Conservation (phyloP, 306 rosid genomes). For the Nissolia schottii region DNA sequence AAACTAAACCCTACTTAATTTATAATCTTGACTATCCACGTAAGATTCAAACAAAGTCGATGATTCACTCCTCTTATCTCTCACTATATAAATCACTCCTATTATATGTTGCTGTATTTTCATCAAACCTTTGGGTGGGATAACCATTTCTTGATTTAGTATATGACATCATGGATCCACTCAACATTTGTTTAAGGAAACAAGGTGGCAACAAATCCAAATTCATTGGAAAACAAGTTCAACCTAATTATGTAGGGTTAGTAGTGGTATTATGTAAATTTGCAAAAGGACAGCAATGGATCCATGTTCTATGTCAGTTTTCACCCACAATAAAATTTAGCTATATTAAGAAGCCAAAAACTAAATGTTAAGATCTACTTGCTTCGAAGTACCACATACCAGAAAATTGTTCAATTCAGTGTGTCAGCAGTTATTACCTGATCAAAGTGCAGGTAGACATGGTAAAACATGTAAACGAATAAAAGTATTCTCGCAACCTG, state of each 20-base stretch:
- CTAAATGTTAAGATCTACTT: background rate
- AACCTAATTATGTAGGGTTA: background rate
- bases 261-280: background rate
- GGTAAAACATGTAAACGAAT: slow-evolving; percentile 78
- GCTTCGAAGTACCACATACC: slow-evolving; percentile 1
- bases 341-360: background rate
- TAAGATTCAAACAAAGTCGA: background rate
- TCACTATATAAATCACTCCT: background rate
- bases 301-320: background rate
- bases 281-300: background rate
- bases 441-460: slow-evolving; percentile 77
- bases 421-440: slow-evolving; percentile 55
- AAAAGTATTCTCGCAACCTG: slow-evolving; percentile 93
- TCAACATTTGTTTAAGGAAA: background rate
- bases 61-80: background rate
- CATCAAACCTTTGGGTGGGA: background rate
- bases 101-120: background rate
- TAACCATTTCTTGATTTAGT: background rate
- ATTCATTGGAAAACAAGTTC: background rate
- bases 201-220: background rate
- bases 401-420: slow-evolving; percentile 8
- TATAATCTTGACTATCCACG: background rate
- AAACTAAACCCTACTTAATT: no score
- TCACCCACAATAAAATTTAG: background rate
- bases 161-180: background rate